These are phyloP conservation scores for Thelonectria discophora DNA, from an alignment of 2,329 filamentous ascomycete genomes.

Conservation along the genomic window DNA sequence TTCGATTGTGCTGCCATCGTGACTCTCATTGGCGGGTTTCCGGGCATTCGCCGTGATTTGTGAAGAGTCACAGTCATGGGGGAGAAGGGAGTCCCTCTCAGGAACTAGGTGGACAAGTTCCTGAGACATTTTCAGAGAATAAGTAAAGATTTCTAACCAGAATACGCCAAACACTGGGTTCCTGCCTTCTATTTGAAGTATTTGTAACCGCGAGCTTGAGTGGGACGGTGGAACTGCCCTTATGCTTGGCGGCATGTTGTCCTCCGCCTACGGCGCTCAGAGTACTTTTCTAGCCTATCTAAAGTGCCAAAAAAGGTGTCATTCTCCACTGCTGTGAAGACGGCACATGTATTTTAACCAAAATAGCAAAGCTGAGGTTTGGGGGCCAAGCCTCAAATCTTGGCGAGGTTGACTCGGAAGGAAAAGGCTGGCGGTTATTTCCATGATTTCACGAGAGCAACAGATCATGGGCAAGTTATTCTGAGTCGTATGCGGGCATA, in stretches of 20 bases:
- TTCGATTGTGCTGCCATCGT: background rate
- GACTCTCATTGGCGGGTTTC: background rate
- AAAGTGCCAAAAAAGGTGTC: no score
- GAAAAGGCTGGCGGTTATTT: background rate
- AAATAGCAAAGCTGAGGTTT: background rate
- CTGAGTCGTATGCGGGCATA: no score
- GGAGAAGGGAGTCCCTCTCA: background rate
- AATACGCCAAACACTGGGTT: no score
- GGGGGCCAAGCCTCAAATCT: background rate
- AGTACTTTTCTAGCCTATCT: no score
- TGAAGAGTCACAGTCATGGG: background rate
- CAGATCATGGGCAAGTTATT: no score
- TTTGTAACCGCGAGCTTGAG: no score
- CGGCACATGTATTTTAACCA: background rate
- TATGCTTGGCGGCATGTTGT: no score
- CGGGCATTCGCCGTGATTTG: background rate
- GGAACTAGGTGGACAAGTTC: background rate
- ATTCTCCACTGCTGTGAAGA: background rate
- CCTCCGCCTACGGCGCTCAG: no score
- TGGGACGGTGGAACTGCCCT: no score
- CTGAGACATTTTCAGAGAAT: background rate
- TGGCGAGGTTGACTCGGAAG: background rate
- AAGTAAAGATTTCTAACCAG: background rate
- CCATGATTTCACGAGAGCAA: no score
- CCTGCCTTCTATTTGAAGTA: no score